Percentiles rank a stretch among this genome's conserved stretches.
These are phyloP conservation scores for Prunus dulcis DNA, from an alignment of 306 rosid genomes.

Conservation along the genomic window DNA sequence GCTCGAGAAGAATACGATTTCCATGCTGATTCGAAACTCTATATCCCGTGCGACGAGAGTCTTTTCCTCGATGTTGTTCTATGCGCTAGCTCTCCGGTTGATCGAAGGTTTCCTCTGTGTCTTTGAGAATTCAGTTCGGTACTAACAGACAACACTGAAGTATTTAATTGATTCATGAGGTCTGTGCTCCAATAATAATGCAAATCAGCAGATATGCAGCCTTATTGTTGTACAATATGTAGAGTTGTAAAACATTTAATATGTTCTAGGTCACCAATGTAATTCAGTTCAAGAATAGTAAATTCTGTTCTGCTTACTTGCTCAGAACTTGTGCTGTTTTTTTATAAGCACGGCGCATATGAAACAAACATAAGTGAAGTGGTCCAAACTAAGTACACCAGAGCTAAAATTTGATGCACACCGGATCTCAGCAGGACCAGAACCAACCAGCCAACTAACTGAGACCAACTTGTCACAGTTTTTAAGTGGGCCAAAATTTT, in stretches of 20 bases:
- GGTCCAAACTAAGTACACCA: neutral
- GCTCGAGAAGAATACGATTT: conserved; percentile 79
- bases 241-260: conserved; percentile 21
- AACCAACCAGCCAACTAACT: neutral
- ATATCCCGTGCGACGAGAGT: conserved; percentile 80
- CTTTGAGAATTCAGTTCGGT: conserved; percentile 13
- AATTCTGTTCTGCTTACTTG: conserved; percentile 18
- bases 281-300: conserved; percentile 14
- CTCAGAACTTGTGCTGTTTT: neutral
- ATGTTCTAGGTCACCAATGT: conserved; percentile 23
- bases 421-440: neutral
- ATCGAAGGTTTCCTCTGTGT: conserved; percentile 28
- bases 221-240: conserved; percentile 20
- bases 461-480: neutral
- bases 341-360: neutral
- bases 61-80: conserved; percentile 62
- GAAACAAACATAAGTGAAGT: neutral
- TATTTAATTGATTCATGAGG: conserved; percentile 22
- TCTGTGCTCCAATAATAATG: neutral
- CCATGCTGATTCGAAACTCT: conserved; percentile 59
- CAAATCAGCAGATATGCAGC: neutral
- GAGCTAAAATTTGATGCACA: neutral
- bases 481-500: neutral
- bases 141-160: conserved; percentile 14
- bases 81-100: conserved; percentile 52